Evolutionary conservation across 2,329 filamentous ascomycete genomes (phyloP), one percentile per base, ranked within the genome.

Genomic region (Sclerotinia spermophila): DNA sequence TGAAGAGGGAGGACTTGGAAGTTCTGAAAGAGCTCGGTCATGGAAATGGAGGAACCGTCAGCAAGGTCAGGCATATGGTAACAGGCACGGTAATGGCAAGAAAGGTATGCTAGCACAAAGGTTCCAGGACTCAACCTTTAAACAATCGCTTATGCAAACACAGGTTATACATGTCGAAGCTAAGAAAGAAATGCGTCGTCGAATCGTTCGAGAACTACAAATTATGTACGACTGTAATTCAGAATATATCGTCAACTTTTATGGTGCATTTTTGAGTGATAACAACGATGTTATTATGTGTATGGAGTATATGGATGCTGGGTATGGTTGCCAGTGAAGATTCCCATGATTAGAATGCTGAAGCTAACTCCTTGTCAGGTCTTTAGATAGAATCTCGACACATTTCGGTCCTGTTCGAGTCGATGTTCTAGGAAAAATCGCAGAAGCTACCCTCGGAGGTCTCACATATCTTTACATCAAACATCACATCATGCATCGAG

Each of bases 261-360:
- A 98, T 79, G 96, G 96, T 72, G 96, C 96, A 51, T 99, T 98
- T 79, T 87, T 98, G 79, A 98, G 97, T 80, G 92, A 96, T 79
- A 94, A 94, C 73, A 95, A 96, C 79, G 96, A 99, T 83, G 96
- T 99, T 71, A 96, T 98, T 77, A 95, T 99, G 90, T 99, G 96
- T 81, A 99, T 99, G 96, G 96, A 99, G 81, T 98, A 99, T 80
- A 97, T 97, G 93, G 96, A 99, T 82, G 93, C 95, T 80, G 96
- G 96, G 96, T 98, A 86, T 82, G 92, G 84, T 61, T 24, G 24
- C 19, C 19, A n/a, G 17, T n/a, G 42, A 42, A 59, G 17, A 33
- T 30, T 10, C 10, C n/a, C 6, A 21, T 27, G 44, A 24, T 42
- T n/a, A n/a, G 21, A 51, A n/a, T 30, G 53, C n/a, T 33, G 44